Base-by-base conservation (phyloP, 2,329 filamentous ascomycete species). In the Aureobasidium sp. region DNA sequence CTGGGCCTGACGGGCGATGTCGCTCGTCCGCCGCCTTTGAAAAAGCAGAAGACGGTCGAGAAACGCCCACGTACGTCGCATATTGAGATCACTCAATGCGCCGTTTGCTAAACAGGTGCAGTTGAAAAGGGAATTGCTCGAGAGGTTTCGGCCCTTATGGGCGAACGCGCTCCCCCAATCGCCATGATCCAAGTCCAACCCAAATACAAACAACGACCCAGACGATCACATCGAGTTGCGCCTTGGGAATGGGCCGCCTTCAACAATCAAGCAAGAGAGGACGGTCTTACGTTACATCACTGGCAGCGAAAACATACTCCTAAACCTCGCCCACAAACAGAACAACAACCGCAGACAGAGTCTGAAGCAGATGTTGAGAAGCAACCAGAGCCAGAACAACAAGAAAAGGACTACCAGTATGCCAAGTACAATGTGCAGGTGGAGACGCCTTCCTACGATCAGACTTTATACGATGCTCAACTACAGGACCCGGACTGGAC, bases 401-500 rank as follows among this genome's bases (percentile, higher is more conserved):
- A 68, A 69, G 78, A 81, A 65, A 74, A 78, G 48, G 78, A 79
- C 65, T 83, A 82, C 65, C 71, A 79, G 2, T 97, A 94, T 75
- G 85, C 90, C 52, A 96, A 93, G 72, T 97, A 89, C 81, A 95
- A 97, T 71, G 86, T 96, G 61, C 83, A 87, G 66, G 84, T 93
- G 15, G 82, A 88, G 4, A 81, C 92, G 39, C 90, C 92, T 0
- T 82, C 86, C 64, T 97, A 97, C 75, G 91, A 84, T 65, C 88
- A 95, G 66, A 90, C 92, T 65, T 88, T 96, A 72, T 99, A 99
- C 75, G 83, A 87, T 64, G 81, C 85, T 63, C 84, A 88, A 65
- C 76, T 99, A 56, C 82, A 86, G 68, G 88, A 81, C 70, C 79
- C 84, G 15, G 87, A 93, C 68, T 99, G 94, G 94, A 87, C 89